Percentiles rank a stretch among this genome's conserved stretches.
phyloP scores from a whole-genome alignment of 2,329 filamentous ascomycete species.

The Huntiella moniliformis region DNA sequence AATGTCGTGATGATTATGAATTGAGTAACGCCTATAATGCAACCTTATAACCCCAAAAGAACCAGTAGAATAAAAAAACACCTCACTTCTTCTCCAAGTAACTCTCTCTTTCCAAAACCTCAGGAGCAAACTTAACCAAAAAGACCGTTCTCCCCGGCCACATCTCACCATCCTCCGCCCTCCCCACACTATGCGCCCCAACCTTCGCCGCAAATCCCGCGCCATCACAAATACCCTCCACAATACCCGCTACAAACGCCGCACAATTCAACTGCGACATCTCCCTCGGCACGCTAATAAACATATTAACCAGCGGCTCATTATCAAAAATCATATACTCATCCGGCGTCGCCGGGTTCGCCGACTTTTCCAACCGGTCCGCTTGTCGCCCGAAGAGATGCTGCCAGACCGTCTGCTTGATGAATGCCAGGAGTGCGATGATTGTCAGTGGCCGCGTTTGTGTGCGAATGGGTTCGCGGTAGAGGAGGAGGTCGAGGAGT shows the following conservation, averaged over 20 bases:
- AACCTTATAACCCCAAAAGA: no score
- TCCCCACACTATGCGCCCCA: conserved; percentile 61
- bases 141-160: conserved; percentile 97
- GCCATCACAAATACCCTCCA: conserved; percentile 90
- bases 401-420: conserved; percentile 80
- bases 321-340: conserved; percentile 99
- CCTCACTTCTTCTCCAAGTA: conserved; percentile 44
- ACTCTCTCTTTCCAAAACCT: conserved; percentile 80
- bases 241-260: conserved; percentile 82
- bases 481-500: conserved; percentile 85
- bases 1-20: no score
- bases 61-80: conserved; percentile 2
- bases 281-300: conserved; percentile 81
- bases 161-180: conserved; percentile 48
- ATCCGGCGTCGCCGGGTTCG: conserved; percentile 61
- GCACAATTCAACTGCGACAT: conserved; percentile 95
- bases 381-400: conserved; percentile 83
- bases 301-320: conserved; percentile 86
- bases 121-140: conserved; percentile 76
- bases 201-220: conserved; percentile 78
- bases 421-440: conserved; percentile 81
- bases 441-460: conserved; percentile 69
- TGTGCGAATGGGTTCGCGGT: conserved; percentile 53
- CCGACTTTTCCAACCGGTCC: conserved; percentile 79
- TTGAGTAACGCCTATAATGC: no score